Percentiles rank a stretch among this genome's conserved stretches.
Conservation (phyloP, 2,329 filamentous ascomycete genomes). For the Pseudomassariella vexata region DNA sequence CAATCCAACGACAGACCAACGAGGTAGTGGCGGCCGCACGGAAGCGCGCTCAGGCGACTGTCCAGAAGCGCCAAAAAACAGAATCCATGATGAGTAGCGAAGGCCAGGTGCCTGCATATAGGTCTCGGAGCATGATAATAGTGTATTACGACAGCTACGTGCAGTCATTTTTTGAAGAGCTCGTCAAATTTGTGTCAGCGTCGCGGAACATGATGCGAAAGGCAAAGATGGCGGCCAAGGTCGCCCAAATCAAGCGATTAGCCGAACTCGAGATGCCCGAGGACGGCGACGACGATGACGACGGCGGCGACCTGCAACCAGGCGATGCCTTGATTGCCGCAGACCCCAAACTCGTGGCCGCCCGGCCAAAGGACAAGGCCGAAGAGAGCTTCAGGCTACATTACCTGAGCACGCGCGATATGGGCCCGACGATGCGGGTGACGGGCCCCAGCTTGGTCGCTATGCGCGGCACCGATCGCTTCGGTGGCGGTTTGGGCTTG, state of each 20-base stretch:
- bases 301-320: conserved; percentile 21
- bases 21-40: conserved; percentile 40
- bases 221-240: conserved; percentile 76
- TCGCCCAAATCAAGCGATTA: conserved; percentile 58
- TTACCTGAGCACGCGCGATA: conserved; percentile 31
- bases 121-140: conserved; percentile 69
- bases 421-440: conserved; percentile 23
- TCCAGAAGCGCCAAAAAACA: conserved; percentile 44
- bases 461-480: conserved; percentile 10
- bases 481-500: conserved; percentile 14
- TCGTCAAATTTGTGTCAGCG: conserved; percentile 76
- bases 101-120: conserved; percentile 48
- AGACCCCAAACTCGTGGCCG: conserved; percentile 8
- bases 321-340: conserved; percentile 18
- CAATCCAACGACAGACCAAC: conserved; percentile 32
- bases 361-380: conserved; percentile 8
- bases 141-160: conserved; percentile 92
- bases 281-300: conserved; percentile 35
- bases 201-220: conserved; percentile 82
- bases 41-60: conserved; percentile 38
- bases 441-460: conserved; percentile 18
- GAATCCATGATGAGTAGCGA: conserved; percentile 48
- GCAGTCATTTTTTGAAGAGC: conserved; percentile 73
- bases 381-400: conserved; percentile 25
- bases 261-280: conserved; percentile 54